Evolutionary conservation across 1,139 yeast species (phyloP), one percentile per base, ranked within the genome.

Genomic region (Blastobotrys malaysiensis): DNA sequence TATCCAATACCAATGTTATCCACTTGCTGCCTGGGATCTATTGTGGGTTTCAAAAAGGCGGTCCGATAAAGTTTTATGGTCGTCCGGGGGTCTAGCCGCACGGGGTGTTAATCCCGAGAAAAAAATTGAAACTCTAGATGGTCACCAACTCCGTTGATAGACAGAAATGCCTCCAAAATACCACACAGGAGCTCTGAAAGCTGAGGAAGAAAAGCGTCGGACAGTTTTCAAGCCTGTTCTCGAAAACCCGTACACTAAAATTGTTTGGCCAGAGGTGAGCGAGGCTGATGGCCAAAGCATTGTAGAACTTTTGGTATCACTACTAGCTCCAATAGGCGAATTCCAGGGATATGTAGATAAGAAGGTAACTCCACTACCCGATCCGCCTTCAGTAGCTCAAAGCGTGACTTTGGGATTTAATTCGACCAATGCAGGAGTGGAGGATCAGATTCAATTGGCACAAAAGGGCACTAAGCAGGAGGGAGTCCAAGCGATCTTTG

Each of bases 171-270:
- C 50, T 18, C 50, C 50, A 36, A 48, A 48, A 21, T 39, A 36
- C 24, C 50, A 48, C 18, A 48, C 36, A n/a, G 49, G 44, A 14
- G 22, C 56, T n/a, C 45, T 59, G 4, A 59, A 57, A 46, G 54
- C 57, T 0, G 52, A 53, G 16, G 61, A 57, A 14, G 47, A 39
- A 21, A 57, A 53, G 51, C 50, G 54, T 20, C 49, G 54, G 27
- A 53, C 58, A 1, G 63, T 61, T 6, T 60, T 55, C 54, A 59
- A 59, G 31, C 60, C 62, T 13, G 52, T 61, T 2, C 49, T 61
- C n/a, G 64, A 61, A 13, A 54, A 56, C 20, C 63, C 62, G 3
- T 59, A 60, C 27, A 53, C 58, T 9, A 55, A 56, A 19, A 52
- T 53, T 7, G 56, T 43, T 11, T 59, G 62, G 61, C 60, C 61